These are phyloP conservation scores for Pisolithus sp. DNA, from an alignment of 768 basidiomycete genomes.

Conservation along the genomic window DNA sequence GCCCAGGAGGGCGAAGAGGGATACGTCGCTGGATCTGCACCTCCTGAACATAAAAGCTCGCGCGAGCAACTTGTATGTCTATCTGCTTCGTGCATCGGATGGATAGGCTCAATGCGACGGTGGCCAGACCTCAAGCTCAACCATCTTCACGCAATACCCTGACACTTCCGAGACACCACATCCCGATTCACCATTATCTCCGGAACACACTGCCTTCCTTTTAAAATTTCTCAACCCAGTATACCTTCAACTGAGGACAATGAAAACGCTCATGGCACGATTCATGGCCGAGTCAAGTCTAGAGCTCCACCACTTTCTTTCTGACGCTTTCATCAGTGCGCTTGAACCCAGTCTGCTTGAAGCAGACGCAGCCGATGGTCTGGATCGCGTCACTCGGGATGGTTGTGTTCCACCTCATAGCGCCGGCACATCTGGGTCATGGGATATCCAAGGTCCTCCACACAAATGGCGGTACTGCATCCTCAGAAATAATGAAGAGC, in stretches of 20 bases:
- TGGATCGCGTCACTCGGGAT: constrained; percentile 43
- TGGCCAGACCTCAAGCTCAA: constrained; percentile 54
- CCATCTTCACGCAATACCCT: constrained; percentile 51
- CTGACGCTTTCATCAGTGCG: constrained; percentile 54
- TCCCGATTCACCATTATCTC: constrained; percentile 47
- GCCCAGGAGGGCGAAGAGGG: constrained; percentile 89
- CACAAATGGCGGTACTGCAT: constrained; percentile 92
- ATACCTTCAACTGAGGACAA: constrained; percentile 78
- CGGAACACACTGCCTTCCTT: constrained; percentile 65
- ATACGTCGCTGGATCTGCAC: constrained; percentile 48
- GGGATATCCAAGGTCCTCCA: constrained; percentile 80
- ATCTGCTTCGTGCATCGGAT: constrained; percentile 8
- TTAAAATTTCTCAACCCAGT: constrained; percentile 82
- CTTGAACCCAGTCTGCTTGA: constrained; percentile 63
- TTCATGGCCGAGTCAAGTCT: constrained; percentile 86
- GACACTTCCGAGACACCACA: constrained; percentile 40
- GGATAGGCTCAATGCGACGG: constrained; percentile 6
- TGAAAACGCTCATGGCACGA: constrained; percentile 70
- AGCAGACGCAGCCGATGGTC: constrained; percentile 57
- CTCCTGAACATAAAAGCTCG: constrained; percentile 61
- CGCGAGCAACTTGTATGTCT: constrained; percentile 85
- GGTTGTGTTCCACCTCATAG: constrained; percentile 59
- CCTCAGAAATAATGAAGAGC: constrained; percentile 27
- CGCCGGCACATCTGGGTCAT: constrained; percentile 53
- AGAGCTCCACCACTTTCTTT: constrained; percentile 83